phyloP scores from a whole-genome alignment of 768 basidiomycete genomes.

The Holtermannia corniformis region DNA sequence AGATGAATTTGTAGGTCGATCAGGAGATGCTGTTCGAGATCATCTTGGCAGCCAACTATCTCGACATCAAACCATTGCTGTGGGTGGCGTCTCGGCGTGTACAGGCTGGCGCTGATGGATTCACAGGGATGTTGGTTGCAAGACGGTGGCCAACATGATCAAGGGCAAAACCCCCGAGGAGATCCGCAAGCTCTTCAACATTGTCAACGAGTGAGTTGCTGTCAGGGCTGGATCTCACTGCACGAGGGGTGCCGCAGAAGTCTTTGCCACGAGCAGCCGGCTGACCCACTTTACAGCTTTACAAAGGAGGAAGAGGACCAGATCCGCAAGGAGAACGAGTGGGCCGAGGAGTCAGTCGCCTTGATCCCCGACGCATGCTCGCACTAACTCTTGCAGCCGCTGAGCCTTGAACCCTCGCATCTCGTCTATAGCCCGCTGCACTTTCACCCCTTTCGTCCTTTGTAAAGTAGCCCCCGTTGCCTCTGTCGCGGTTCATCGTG shows the following conservation, averaged over 20 bases:
- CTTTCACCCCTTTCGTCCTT: too few species aligned
- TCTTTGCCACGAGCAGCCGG: neutral
- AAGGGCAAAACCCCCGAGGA: conserved; percentile 99
- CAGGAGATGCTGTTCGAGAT: conserved; percentile 99
- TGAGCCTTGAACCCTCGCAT: too few species aligned
- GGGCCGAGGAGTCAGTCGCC: conserved; percentile 42
- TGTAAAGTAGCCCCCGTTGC: too few species aligned
- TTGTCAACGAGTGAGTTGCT: conserved; percentile 48
- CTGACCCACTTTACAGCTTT: conserved; percentile 63
- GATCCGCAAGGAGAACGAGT: conserved; percentile 96
- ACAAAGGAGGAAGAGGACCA: conserved; percentile 99
- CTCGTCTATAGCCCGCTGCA: too few species aligned
- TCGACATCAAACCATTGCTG: conserved; percentile 98
- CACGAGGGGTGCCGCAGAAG: neutral
- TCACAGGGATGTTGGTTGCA: conserved; percentile 85
- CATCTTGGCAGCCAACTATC: conserved; percentile 98
- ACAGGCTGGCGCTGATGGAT: neutral
- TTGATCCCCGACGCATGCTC: neutral
- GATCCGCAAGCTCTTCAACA: conserved; percentile 96
- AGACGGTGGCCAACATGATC: conserved; percentile 99
- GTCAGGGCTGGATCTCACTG: too few species aligned
- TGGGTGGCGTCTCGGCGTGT: conserved; percentile 43
- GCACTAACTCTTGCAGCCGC: neutral
- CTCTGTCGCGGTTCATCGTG: too few species aligned
- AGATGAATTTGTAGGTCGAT: conserved; percentile 56